Base-by-base conservation (phyloP, 2,329 filamentous ascomycete genomes). In the Sphaerulina vaccinii region DNA sequence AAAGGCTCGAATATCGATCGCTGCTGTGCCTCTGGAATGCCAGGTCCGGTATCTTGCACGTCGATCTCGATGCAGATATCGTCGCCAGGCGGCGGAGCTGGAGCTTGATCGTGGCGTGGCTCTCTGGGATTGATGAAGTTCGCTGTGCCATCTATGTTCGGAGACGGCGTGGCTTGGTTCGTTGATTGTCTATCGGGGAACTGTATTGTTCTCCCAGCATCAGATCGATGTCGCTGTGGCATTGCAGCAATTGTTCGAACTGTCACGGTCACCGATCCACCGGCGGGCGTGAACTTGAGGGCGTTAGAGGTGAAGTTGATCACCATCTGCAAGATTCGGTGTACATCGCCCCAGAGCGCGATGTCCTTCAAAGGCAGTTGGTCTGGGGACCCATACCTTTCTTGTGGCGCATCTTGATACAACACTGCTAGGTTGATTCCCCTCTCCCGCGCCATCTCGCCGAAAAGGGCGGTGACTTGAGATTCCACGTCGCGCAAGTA, bases 271-370 rank as follows among this genome's bases (percentile, higher is more conserved):
- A 96, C 88, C 24, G 77, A 84, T 9, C 90, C 90, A 1, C 84
- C 83, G 6, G 82, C 71, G 0, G 89, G 87, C 0, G 91, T 96
- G 65, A 96, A 96, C 67, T 96, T 96, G 33, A 96, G 74, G 68
- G 87, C 89, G 72, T 96, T 96, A 70, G 87, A 91, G 41, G 95
- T 89, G 29, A 96, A 76, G 65, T 95, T 95, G 74, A 95, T 96
- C 45, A 96, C 81, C 19, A 96, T 87, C 68, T 96, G 91, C 23
- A 95, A 73, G 32, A 96, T 92, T 33, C 91, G 80, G 65, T 96
- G 90, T 59, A 92, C 87, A 62, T 96, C 91, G 10, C 91, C 91
- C 83, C 88, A 93, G 1, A 96, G 74, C 46, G 87, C 85, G 83
- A 93, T 90, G 58, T 95, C 88, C 65, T 87, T 88, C 13, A 95